Conservation (phyloP, 768 basidiomycete genomes). For the Mycena olivaceomarginata region DNA sequence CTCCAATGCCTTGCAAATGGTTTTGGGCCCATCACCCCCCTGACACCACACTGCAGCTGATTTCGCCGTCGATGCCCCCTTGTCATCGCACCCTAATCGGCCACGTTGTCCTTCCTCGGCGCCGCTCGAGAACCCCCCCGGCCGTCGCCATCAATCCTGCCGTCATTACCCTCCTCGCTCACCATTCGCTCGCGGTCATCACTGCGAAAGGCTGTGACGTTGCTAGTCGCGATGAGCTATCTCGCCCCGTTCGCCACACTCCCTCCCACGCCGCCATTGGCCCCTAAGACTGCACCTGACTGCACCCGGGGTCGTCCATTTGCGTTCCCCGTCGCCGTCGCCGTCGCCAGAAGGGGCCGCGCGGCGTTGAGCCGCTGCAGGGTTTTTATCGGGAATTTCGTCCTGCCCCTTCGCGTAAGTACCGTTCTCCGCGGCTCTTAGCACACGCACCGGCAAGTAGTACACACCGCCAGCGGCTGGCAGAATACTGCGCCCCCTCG, state of each 20-base stretch:
- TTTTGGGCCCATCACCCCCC: too few species aligned
- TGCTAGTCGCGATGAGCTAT: slow-evolving; percentile 38
- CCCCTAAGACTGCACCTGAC: slow-evolving; percentile 2
- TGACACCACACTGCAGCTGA: not conserved
- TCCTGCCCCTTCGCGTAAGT: slow-evolving; percentile 66
- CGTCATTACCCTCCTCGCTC: slow-evolving; percentile 31
- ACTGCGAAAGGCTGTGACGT: slow-evolving; percentile 43
- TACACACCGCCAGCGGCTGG: slow-evolving; percentile 94
- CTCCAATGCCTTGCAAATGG: too few species aligned
- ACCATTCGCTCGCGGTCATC: slow-evolving; percentile 43
- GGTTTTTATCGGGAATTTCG: slow-evolving; percentile 96
- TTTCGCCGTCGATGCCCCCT: slow-evolving; percentile 61
- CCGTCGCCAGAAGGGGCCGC: slow-evolving; percentile 61
- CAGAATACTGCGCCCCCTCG: slow-evolving; percentile 85
- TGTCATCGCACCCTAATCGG: not conserved
- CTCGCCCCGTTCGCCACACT: not conserved
- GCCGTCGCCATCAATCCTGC: slow-evolving; percentile 35
- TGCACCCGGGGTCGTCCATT: not conserved
- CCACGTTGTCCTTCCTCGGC: slow-evolving; percentile 31
- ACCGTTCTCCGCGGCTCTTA: slow-evolving; percentile 20
- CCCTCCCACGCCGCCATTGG: slow-evolving; percentile 41
- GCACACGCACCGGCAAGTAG: slow-evolving; percentile 89
- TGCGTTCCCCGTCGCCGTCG: slow-evolving; percentile 44
- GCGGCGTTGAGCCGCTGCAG: slow-evolving; percentile 87
- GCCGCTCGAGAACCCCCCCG: slow-evolving; percentile 27